Evolutionary conservation across 2,329 filamentous ascomycete species (phyloP).

Genomic region (Alternaria gaisen): DNA sequence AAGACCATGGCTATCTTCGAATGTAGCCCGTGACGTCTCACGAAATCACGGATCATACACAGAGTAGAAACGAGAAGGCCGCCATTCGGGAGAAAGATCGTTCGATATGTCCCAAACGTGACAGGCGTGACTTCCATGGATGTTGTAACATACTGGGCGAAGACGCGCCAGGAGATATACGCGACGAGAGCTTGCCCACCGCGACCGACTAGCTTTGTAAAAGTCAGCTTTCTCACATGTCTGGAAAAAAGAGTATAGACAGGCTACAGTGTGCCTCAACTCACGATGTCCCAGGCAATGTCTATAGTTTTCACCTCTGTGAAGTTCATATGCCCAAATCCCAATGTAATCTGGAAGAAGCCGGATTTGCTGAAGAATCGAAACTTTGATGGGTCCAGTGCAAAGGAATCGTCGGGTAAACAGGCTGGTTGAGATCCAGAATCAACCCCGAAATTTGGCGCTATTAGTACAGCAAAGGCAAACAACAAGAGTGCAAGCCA

Average conservation of each 20-base stretch:
- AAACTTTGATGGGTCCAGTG: constrained; percentile 8
- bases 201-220: constrained; percentile 26
- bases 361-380: constrained; percentile 18
- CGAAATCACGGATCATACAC: constrained; percentile 15
- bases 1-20: constrained; percentile 31
- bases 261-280: neutral
- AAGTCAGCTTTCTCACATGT: neutral
- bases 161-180: constrained; percentile 25
- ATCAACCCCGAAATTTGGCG: neutral
- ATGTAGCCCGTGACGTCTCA: constrained; percentile 14
- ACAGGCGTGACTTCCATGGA: constrained; percentile 31
- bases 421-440: constrained; percentile 1
- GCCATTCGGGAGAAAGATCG: constrained; percentile 23
- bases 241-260: neutral
- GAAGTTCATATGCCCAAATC: constrained; percentile 24
- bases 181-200: constrained; percentile 33
- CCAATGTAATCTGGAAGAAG: constrained; percentile 35
- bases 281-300: constrained; percentile 34
- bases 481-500: constrained; percentile 1
- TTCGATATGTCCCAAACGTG: constrained; percentile 28
- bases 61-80: constrained; percentile 6
- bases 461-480: neutral
- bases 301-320: constrained; percentile 31
- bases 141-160: constrained; percentile 28
- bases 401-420: constrained; percentile 21